Percentiles rank a stretch among this genome's conserved stretches.
Evolutionary conservation across 2,329 filamentous ascomycete species (phyloP).

Genomic region (Tympanopsis confertula): DNA sequence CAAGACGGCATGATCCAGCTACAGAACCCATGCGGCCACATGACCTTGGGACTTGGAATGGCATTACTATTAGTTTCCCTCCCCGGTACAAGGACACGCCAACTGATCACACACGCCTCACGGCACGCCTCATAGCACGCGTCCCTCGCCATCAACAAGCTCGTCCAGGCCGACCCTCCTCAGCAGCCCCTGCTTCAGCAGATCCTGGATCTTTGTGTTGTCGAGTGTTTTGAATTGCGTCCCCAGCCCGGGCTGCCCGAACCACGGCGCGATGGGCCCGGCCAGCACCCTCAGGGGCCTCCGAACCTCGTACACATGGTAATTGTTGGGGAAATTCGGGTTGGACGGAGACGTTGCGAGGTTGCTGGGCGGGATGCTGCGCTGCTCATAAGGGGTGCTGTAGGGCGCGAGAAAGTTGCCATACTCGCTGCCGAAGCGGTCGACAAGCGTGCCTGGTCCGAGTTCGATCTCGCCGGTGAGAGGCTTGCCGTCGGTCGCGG

Average conservation of each 20-base stretch:
- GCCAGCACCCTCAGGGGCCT: slow-evolving; percentile 23
- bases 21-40: too few species aligned
- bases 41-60: too few species aligned
- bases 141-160: background rate
- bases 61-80: too few species aligned
- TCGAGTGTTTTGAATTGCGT: slow-evolving; percentile 15
- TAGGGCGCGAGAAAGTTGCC: slow-evolving; percentile 28
- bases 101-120: too few species aligned
- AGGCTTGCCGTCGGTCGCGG: slow-evolving; percentile 17
- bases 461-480: slow-evolving; percentile 29
- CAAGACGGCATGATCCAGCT: background rate
- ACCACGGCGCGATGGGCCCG: slow-evolving; percentile 35
- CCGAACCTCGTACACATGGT: slow-evolving; percentile 32
- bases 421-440: slow-evolving; percentile 33
- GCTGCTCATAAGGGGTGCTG: slow-evolving; percentile 31
- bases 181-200: slow-evolving; percentile 20
- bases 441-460: slow-evolving; percentile 25
- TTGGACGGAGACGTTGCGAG: slow-evolving; percentile 20
- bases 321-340: slow-evolving; percentile 29
- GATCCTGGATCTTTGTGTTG: slow-evolving; percentile 11
- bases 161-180: slow-evolving; percentile 11
- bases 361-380: slow-evolving; percentile 32
- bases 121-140: too few species aligned
- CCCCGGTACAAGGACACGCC: too few species aligned
- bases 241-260: slow-evolving; percentile 35